Percentiles rank a stretch among this genome's conserved stretches.
Evolutionary conservation across 2,329 filamentous ascomycete species (phyloP).

Genomic region (Gyromitra esculenta): DNA sequence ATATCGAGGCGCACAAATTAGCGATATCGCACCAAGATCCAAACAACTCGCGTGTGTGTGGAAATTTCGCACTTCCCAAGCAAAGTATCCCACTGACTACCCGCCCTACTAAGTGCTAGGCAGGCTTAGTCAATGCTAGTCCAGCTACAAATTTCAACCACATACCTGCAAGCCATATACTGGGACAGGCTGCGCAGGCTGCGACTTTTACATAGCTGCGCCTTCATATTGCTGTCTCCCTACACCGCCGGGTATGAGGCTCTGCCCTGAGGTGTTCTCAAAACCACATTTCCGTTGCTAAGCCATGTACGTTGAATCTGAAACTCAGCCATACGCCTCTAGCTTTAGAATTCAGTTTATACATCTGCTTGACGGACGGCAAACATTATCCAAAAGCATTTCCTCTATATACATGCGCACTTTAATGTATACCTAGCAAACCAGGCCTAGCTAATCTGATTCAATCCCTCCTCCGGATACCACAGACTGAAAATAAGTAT

Average conservation of each 20-base stretch:
- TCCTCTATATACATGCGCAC: not conserved
- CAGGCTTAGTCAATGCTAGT: not conserved
- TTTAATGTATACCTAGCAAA: not conserved
- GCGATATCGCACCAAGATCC: constrained; percentile 6
- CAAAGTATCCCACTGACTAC: not conserved
- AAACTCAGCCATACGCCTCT: not conserved
- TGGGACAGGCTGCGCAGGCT: too few relatives aligned
- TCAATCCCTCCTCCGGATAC: not conserved
- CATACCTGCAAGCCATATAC: not conserved
- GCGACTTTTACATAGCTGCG: not conserved
- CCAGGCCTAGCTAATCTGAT: not conserved
- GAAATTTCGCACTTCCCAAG: not conserved
- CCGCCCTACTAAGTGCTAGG: not conserved
- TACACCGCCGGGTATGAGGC: not conserved
- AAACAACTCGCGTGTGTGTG: not conserved
- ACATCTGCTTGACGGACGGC: not conserved
- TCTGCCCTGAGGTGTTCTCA: not conserved
- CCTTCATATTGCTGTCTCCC: constrained; percentile 4
- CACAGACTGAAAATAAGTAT: not conserved
- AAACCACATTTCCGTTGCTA: not conserved
- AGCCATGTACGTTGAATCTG: not conserved
- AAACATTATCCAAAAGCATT: not conserved
- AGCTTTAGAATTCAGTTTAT: not conserved
- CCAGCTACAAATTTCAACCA: not conserved
- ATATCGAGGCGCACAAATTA: not conserved